Percentiles rank a stretch among this genome's conserved stretches.
phyloP scores from a whole-genome alignment of 1,284 basidiomycete species.

The Coniferiporia weirii region DNA sequence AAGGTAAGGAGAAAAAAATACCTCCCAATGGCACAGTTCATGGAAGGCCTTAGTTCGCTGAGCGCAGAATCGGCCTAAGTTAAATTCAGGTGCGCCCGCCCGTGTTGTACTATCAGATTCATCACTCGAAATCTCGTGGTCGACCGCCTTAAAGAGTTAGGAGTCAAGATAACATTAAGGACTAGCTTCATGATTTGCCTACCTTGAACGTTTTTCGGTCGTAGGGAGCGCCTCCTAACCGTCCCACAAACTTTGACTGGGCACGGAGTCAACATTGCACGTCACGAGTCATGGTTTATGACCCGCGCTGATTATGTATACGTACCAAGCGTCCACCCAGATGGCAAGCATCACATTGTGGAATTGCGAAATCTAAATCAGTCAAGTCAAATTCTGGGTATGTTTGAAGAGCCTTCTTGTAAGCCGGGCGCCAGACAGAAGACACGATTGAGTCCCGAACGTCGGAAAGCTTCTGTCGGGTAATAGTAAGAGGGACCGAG shows the following conservation, averaged over 20 bases:
- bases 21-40: constrained; percentile 82
- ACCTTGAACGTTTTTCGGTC: constrained; percentile 55
- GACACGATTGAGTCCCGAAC: constrained; percentile 71
- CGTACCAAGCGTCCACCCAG: constrained; percentile 48
- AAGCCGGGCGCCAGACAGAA: constrained; percentile 71
- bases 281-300: neutral
- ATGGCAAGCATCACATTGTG: constrained; percentile 75
- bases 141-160: constrained; percentile 15
- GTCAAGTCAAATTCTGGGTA: constrained; percentile 59
- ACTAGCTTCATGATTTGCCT: constrained; percentile 5
- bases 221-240: constrained; percentile 56
- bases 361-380: constrained; percentile 49
- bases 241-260: constrained; percentile 53
- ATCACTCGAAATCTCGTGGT: constrained; percentile 26
- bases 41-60: constrained; percentile 66
- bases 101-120: constrained; percentile 31
- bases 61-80: constrained; percentile 75
- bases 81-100: constrained; percentile 30
- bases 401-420: constrained; percentile 57
- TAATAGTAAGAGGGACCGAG: constrained; percentile 55
- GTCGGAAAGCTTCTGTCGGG: constrained; percentile 60
- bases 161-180: neutral
- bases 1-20: constrained; percentile 30
- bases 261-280: neutral
- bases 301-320: neutral